Evolutionary conservation across 2,329 filamentous ascomycete genomes (phyloP).

Genomic region (Epichloe sibirici): DNA sequence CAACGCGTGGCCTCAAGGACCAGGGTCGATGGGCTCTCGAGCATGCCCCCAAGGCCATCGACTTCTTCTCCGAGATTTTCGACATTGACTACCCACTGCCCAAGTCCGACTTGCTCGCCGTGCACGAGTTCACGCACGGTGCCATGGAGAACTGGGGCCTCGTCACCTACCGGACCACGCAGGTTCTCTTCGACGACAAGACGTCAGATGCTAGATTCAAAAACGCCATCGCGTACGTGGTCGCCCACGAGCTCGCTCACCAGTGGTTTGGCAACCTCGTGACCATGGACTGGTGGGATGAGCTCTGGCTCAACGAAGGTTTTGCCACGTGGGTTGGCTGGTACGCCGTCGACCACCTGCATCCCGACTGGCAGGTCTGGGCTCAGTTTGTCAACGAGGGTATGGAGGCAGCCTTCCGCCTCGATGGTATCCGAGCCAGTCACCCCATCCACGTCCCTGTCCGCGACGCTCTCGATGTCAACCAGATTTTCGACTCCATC

Average conservation of each 20-base stretch:
- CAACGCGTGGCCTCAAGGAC: conserved; percentile 83
- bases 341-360: conserved; percentile 80
- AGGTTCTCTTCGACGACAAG: conserved; percentile 89
- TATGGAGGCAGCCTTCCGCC: conserved; percentile 79
- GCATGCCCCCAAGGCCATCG: conserved; percentile 85
- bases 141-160: conserved; percentile 97
- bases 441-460: conserved; percentile 96
- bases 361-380: conserved; percentile 98
- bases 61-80: conserved; percentile 94
- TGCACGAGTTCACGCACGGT: conserved; percentile 80
- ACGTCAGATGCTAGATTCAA: conserved; percentile 83
- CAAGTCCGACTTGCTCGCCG: conserved; percentile 81
- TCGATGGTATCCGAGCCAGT: conserved; percentile 82
- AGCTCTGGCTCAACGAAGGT: conserved; percentile 89
- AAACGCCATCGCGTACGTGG: conserved; percentile 90
- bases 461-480: conserved; percentile 83
- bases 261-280: conserved; percentile 95
- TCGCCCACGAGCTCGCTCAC: conserved; percentile 94
- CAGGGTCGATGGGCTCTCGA: conserved; percentile 83
- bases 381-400: conserved; percentile 93
- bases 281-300: conserved; percentile 95
- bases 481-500: conserved; percentile 96
- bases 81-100: conserved; percentile 86
- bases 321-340: conserved; percentile 98
- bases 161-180: conserved; percentile 90